Base-by-base conservation (phyloP, 2,329 filamentous ascomycete species). In the Sporothrix dimorphospora region DNA sequence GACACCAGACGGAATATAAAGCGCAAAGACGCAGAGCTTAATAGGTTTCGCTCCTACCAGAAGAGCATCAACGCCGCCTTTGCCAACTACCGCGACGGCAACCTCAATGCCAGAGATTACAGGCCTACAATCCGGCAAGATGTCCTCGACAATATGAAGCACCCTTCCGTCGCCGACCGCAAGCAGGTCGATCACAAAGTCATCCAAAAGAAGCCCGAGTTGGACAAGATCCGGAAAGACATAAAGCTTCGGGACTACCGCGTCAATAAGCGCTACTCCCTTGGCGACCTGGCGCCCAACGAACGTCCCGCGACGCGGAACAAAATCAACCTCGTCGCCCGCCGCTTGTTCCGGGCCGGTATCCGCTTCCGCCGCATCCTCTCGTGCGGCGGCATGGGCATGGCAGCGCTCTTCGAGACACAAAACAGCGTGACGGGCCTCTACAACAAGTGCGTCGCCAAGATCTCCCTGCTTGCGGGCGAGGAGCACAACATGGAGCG, bases 361-460 rank as follows among this genome's bases (percentile, higher is more conserved):
- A 42, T 75, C 21, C 72, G 73, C 7, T 75, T 68, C 69, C 72
- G 74, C 3, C 71, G 70, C 14, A 21, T 75, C 6, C 47, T 76
- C 8, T 38, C 42, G 6, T 53, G 24, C 5, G 75, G 75, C 53
- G 74, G 73, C 38, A 71, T 72, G 71, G 75, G 73, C 47, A 11
- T 75, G 30, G 66, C 69, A 2, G 69, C 72, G 12, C 65, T 74
- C 16, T 76, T 76, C 40, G 74, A 75, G 61, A 70, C 51, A 11
- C 53, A 53, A 34, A 72, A 69, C 19, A 66, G 55, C 14, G 16
- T 4, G 5, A 53, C 67, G 6, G 68, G 70, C 7, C 69, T 27
- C 65, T 74, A 51, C 65, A 65, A 71, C 71, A 72, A 74, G 67
- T 66, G 68, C 19, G 73, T 74, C 0, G 72, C 70, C 72, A 76